Evolutionary conservation across 768 basidiomycete genomes (phyloP), one percentile per base, ranked within the genome.

Genomic region (Suillus variegatus): DNA sequence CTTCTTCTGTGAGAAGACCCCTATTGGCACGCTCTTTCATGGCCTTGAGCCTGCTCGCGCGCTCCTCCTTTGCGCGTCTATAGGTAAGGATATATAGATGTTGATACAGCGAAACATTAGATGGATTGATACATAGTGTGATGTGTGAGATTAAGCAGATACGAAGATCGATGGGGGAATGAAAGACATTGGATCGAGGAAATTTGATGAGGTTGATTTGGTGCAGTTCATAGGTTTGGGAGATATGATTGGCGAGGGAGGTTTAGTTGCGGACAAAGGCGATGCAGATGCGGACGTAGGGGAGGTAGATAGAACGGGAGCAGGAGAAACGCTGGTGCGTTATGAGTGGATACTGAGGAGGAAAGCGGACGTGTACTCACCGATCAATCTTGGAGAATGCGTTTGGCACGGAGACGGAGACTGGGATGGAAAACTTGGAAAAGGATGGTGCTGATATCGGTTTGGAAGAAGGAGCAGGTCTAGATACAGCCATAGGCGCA

Each of bases 1-100:
- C 57, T 25, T 41, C 57, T 58, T 58, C 57, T 25, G 57, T 58
- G 25, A 58, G 57, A 5, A 58, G 57, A 28, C 57, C 57, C 9
- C 57, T 40, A 5, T 58, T 58, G 2, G 57, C 40, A 10, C 57
- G 57, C 8, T 58, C 57, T 58, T 16, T 87, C 66, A 85, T 74
- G 72, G 57, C 57, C 40, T 58, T 58, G 9, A 8, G 57, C 40
- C 82, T 82, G 69, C 91, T 93, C 72, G 88, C 88, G 71, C 85
- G 82, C 77, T 94, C 93, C 14, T 87, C 88, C 77, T 81, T 88
- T 49, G 91, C 90, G 25, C 91, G 90, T 69, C 91, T 92, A 72
- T 38, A 10, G 28, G 28, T 1, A 47, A 58, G 38, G 20, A 32
- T 68, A 67, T 68, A 58, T 20, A 44, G 63, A 44, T 64, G 67